Percentiles rank a stretch among this genome's conserved stretches.
These are phyloP conservation scores for Candolleomyces aberdarensis DNA, from an alignment of 768 basidiomycete genomes.

Conservation along the genomic window DNA sequence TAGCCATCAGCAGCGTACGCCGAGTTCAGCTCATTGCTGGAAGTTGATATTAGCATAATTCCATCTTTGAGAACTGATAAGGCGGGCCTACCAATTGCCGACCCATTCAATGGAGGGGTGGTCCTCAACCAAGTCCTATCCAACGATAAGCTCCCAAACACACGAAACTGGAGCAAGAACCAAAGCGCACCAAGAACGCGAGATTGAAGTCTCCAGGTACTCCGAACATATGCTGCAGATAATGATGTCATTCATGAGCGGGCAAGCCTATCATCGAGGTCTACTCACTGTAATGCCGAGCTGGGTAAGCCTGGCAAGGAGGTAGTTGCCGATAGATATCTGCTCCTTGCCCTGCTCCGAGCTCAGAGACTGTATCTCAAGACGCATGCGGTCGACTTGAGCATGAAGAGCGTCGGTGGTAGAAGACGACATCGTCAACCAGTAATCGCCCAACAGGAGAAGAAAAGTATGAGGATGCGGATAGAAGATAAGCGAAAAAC, in stretches of 20 bases:
- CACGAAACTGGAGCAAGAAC: neutral
- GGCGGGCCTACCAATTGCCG: slow-evolving; percentile 64
- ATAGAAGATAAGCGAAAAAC: too few species aligned
- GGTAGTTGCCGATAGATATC: slow-evolving; percentile 56
- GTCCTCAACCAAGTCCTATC: slow-evolving; percentile 79
- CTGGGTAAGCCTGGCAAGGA: slow-evolving; percentile 61
- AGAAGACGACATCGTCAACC: neutral
- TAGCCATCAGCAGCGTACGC: slow-evolving; percentile 94
- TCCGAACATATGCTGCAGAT: slow-evolving; percentile 69
- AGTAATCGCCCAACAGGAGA: neutral
- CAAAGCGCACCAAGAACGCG: slow-evolving; percentile 46
- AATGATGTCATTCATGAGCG: slow-evolving; percentile 2
- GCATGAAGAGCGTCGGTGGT: slow-evolving; percentile 19
- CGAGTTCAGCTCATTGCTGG: slow-evolving; percentile 80
- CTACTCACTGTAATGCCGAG: slow-evolving; percentile 57
- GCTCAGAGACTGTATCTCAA: slow-evolving; percentile 42
- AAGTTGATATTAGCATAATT: neutral
- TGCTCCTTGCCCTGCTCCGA: slow-evolving; percentile 35
- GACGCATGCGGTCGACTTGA: slow-evolving; percentile 37
- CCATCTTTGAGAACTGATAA: neutral
- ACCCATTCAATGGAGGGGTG: slow-evolving; percentile 79
- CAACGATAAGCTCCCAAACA: neutral
- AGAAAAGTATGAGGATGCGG: neutral
- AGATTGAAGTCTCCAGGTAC: slow-evolving; percentile 89
- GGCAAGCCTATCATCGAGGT: neutral